Conservation (phyloP, 257 asterid genomes). For the Solanum habrochaites region DNA sequence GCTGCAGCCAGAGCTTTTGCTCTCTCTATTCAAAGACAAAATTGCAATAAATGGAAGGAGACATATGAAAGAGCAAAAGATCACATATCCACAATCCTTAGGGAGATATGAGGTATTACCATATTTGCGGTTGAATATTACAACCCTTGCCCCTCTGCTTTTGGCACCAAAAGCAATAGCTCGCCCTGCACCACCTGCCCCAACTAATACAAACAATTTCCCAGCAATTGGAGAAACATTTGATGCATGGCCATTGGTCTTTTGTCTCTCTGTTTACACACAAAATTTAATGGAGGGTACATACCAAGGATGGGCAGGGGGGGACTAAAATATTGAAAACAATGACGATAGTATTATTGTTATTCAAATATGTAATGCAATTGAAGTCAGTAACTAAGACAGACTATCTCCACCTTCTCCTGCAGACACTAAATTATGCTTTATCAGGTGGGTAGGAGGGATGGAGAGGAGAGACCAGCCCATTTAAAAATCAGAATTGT, state of each 20-base stretch:
- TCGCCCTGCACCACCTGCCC: slow-evolving; percentile 82
- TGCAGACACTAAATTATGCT: neutral
- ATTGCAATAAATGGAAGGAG: neutral
- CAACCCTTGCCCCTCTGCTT: slow-evolving; percentile 64
- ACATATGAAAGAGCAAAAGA: neutral
- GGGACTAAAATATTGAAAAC: neutral
- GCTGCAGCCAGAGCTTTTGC: slow-evolving; percentile 62
- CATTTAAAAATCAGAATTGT: neutral
- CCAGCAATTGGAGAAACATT: slow-evolving; percentile 49
- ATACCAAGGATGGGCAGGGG: neutral
- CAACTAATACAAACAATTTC: slow-evolving; percentile 49
- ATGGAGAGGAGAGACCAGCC: neutral
- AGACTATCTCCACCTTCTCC: neutral
- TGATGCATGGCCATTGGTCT: slow-evolving; percentile 15
- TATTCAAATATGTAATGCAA: neutral
- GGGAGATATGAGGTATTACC: slow-evolving; percentile 17
- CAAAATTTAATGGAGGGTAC: neutral
- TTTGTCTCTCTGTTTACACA: slow-evolving; percentile 17
- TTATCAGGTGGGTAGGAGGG: neutral
- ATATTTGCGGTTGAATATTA: slow-evolving; percentile 54
- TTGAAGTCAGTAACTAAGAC: neutral
- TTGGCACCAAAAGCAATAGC: slow-evolving; percentile 70
- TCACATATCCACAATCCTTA: neutral
- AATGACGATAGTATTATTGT: neutral
- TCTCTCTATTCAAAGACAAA: slow-evolving; percentile 22